Percentiles rank a stretch among this genome's conserved stretches.
These are phyloP conservation scores for Penicillium thymicola DNA, from an alignment of 2,329 filamentous ascomycete species.

Conservation along the genomic window DNA sequence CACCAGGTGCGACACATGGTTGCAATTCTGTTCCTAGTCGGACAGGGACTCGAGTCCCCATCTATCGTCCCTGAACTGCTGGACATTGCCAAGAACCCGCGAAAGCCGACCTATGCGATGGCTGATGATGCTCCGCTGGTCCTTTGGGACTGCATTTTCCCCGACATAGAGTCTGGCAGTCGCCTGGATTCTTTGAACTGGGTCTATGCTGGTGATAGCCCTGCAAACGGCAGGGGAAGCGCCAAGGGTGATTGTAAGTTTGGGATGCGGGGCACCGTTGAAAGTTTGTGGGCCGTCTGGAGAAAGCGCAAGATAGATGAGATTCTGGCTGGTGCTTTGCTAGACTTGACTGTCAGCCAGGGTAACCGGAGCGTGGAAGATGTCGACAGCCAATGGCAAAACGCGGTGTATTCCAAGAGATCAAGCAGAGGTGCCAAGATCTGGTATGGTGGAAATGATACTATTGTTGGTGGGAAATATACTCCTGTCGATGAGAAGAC, in stretches of 20 bases:
- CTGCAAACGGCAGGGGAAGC: constrained; percentile 36
- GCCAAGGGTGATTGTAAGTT: constrained; percentile 58
- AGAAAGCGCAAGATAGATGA: constrained; percentile 85
- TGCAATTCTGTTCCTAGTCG: constrained; percentile 86
- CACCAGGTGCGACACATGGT: constrained; percentile 97
- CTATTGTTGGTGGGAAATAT: constrained; percentile 57
- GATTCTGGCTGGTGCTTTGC: constrained; percentile 69
- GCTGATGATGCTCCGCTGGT: constrained; percentile 86
- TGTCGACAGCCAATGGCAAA: constrained; percentile 22
- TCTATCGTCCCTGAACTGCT: constrained; percentile 71
- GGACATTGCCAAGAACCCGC: constrained; percentile 66
- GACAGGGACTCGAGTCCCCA: constrained; percentile 78
- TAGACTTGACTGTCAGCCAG: constrained; percentile 58
- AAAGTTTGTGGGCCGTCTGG: constrained; percentile 80
- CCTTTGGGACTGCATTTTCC: constrained; percentile 94
- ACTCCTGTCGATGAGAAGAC: constrained; percentile 54
- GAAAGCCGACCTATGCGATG: constrained; percentile 85
- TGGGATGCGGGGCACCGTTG: constrained; percentile 64
- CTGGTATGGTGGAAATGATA: constrained; percentile 57
- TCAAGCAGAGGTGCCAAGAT: constrained; percentile 48
- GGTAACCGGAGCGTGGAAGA: constrained; percentile 32
- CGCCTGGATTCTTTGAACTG: constrained; percentile 66
- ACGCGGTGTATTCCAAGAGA: constrained; percentile 24
- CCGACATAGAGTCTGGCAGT: constrained; percentile 48
- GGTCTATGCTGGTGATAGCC: constrained; percentile 72